A percentile compares a stretch with the other conserved stretches of the same genome.
These are phyloP conservation scores for Arbutus unedo DNA, from an alignment of 148 eudicot genomes.

Conservation along the genomic window DNA sequence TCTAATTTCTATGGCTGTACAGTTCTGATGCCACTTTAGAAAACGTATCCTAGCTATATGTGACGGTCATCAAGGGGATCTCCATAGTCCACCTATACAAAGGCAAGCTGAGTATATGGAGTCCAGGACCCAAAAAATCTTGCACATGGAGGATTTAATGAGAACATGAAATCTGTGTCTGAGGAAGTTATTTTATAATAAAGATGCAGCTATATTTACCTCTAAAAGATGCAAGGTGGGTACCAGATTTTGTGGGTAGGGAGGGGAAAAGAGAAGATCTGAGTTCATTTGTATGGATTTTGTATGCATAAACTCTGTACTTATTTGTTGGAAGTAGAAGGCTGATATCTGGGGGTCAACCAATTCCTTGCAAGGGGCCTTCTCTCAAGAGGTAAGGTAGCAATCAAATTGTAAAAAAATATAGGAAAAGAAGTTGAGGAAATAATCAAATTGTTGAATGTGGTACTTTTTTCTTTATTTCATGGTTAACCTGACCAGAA, in stretches of 20 bases:
- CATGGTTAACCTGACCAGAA: not conserved
- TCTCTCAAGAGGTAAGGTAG: not conserved
- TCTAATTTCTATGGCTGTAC: not conserved
- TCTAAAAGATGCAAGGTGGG: not conserved
- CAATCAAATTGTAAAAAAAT: not conserved
- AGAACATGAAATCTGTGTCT: not conserved
- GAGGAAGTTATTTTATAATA: not conserved
- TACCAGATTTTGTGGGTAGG: not conserved
- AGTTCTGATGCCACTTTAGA: not conserved
- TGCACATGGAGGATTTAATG: not conserved
- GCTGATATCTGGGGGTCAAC: not conserved
- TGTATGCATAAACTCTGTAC: not conserved
- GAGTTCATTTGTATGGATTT: not conserved
- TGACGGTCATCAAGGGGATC: not conserved
- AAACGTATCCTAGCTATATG: not conserved
- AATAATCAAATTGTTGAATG: not conserved
- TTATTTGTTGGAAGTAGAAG: not conserved
- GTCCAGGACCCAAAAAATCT: not conserved
- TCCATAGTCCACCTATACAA: too few relatives aligned
- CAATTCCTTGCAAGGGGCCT: not conserved
- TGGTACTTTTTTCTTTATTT: not conserved
- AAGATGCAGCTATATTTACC: not conserved
- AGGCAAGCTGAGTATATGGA: not conserved
- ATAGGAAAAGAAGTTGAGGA: not conserved
- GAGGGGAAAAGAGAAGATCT: not conserved